A percentile compares a stretch with the other conserved stretches of the same genome.
Conservation (phyloP, 306 rosid genomes). For the Phaseolus lunatus region DNA sequence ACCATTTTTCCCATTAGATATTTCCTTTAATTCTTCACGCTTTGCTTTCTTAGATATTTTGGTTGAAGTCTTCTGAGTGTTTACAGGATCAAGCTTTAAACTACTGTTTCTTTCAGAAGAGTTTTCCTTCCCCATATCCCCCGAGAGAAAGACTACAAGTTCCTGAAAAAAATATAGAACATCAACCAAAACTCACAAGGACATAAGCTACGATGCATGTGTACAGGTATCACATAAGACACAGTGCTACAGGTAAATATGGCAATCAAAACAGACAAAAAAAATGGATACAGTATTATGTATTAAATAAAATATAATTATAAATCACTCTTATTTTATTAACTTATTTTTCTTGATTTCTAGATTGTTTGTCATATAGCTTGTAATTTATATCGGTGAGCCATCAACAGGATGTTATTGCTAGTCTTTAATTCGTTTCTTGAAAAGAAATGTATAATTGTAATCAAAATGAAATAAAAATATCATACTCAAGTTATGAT, state of each 20-base stretch:
- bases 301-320: neutral
- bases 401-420: neutral
- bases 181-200: neutral
- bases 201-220: neutral
- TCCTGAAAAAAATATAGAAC: slow-evolving; percentile 39
- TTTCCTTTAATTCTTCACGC: slow-evolving; percentile 62
- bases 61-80: slow-evolving; percentile 22
- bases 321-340: neutral
- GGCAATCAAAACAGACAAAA: neutral
- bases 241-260: neutral
- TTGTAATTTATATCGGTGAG: neutral
- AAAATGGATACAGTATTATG: neutral
- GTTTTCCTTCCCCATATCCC: slow-evolving; percentile 63
- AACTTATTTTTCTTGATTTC: neutral
- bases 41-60: slow-evolving; percentile 52
- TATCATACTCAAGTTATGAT: neutral
- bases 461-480: neutral
- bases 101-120: slow-evolving; percentile 51
- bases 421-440: neutral
- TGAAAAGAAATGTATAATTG: neutral
- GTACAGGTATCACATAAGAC: neutral
- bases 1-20: slow-evolving; percentile 58
- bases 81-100: slow-evolving; percentile 32
- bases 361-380: neutral
- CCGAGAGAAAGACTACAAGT: slow-evolving; percentile 25